Base-by-base conservation (phyloP, 495 filamentous ascomycete species). In the Neurospora sp. region DNA sequence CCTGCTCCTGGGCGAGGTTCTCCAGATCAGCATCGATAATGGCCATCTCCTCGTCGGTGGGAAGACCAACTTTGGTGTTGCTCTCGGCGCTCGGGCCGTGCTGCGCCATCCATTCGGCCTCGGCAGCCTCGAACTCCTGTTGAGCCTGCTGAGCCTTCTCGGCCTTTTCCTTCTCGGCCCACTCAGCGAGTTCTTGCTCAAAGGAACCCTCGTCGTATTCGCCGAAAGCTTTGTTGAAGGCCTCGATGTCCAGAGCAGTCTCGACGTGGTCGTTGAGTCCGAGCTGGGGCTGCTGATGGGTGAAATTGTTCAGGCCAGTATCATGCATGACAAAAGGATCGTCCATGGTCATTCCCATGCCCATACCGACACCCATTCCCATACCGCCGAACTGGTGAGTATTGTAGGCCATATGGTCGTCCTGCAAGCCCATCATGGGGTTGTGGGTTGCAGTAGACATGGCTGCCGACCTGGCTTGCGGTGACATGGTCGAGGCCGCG, bases 21-120 rank as follows among this genome's bases (percentile, higher is more conserved):
- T 79, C 74, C 12, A 76, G 39, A 35, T 76, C 40, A 44, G 70
- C 40, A 39, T 75, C 71, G 23, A 76, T 75, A 27, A n/a, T 40
- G 20, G 54, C 74, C 75, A 79, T 76, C 69, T 79, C 75, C 14
- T 72, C 72, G 41, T 69, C 74, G 23, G 72, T 72, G 12, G 71
- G 75, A 14, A 69, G 69, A 20, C 71, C n/a, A 20, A 69, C 70
- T 12, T 27, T 48, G 54, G 54, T 16, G 37, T 69, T 37, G 35
- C 59, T 40, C 18, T 77, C 75, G 70, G 69, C 70, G 9, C 20
- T 66, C 12, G 80, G 77, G 14, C 80, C 77, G 70, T 83, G 79
- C 74, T 80, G 46, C 1, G 75, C 74, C 77, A 79, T 81, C 80
- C 80, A 83, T 27, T 76, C 59, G 27, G 74, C 76, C 71, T 79